Percentiles rank a stretch among this genome's conserved stretches.
These are phyloP conservation scores for Malbranchea cinnamomea DNA, from an alignment of 2,329 filamentous ascomycete species.

Conservation along the genomic window DNA sequence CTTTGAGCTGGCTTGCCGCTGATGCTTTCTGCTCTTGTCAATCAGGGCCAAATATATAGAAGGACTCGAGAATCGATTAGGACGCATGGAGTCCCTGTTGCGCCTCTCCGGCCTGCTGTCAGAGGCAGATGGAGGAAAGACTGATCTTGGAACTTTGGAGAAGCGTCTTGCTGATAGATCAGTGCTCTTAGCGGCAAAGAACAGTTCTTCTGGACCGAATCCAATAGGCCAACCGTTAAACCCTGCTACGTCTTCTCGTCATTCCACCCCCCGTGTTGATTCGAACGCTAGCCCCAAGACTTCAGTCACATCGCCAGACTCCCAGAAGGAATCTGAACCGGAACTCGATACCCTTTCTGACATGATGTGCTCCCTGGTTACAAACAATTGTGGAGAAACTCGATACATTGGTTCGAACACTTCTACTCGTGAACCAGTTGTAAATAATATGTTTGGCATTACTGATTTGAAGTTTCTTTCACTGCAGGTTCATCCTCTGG, in stretches of 20 bases:
- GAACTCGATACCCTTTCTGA: conserved; percentile 83
- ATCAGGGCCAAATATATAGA: conserved; percentile 90
- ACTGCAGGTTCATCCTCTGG: conserved; percentile 83
- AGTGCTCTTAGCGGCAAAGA: conserved; percentile 7
- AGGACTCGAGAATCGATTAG: conserved; percentile 81
- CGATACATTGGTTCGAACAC: conserved; percentile 69
- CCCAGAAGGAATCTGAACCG: conserved; percentile 40
- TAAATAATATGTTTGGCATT: no score
- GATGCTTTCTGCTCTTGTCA: conserved; percentile 3
- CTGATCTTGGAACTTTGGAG: conserved; percentile 77
- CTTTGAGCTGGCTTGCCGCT: conserved; percentile 1
- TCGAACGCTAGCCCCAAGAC: conserved; percentile 35
- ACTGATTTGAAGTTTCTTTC: conserved; percentile 5
- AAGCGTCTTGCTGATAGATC: conserved; percentile 49
- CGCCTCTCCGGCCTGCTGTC: conserved; percentile 72
- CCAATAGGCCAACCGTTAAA: conserved; percentile 6
- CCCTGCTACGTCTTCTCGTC: conserved; percentile 18
- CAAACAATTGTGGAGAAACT: conserved; percentile 86
- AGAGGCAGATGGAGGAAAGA: conserved; percentile 72
- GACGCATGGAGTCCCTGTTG: conserved; percentile 88
- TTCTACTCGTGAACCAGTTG: no score
- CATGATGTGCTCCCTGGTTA: conserved; percentile 98
- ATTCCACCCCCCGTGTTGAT: conserved; percentile 32
- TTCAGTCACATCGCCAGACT: conserved; percentile 36
- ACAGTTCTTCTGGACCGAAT: conserved; percentile 1